These are phyloP conservation scores for Penicillium verrucosum DNA, from an alignment of 2,329 filamentous ascomycete species.

Conservation along the genomic window DNA sequence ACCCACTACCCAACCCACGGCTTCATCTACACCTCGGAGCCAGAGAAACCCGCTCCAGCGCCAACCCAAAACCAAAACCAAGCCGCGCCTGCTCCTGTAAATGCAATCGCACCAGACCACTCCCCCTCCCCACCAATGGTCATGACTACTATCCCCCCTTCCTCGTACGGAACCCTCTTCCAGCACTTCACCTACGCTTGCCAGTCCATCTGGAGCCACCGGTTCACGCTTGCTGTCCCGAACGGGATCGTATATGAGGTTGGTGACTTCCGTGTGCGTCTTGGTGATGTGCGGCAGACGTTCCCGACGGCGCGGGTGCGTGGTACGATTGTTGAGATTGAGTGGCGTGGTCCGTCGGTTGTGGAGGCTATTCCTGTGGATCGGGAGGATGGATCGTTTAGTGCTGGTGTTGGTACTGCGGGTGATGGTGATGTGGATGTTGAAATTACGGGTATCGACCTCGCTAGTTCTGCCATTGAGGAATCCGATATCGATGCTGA, in stretches of 20 bases:
- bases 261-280: conserved; percentile 42
- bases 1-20: conserved; percentile 41
- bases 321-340: conserved; percentile 46
- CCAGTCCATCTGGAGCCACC: conserved; percentile 43
- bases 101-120: conserved; percentile 1
- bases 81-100: neutral
- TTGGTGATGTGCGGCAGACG: conserved; percentile 45
- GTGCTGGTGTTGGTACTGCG: neutral
- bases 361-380: conserved; percentile 23
- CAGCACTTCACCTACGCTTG: conserved; percentile 42
- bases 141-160: conserved; percentile 40
- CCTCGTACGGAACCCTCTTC: conserved; percentile 36
- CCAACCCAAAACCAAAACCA: neutral
- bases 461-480: conserved; percentile 29
- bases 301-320: conserved; percentile 36
- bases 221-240: conserved; percentile 38
- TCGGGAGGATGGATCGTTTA: neutral
- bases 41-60: conserved; percentile 6
- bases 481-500: conserved; percentile 41
- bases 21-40: conserved; percentile 41
- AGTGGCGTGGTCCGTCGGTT: conserved; percentile 41
- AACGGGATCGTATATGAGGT: conserved; percentile 42
- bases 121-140: conserved; percentile 26
- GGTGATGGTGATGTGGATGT: conserved; percentile 9
- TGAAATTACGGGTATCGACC: conserved; percentile 27